Percentiles rank a stretch among this genome's conserved stretches.
These are phyloP conservation scores for Anethum foeniculum DNA, from an alignment of 140 eudicot species.

Conservation along the genomic window DNA sequence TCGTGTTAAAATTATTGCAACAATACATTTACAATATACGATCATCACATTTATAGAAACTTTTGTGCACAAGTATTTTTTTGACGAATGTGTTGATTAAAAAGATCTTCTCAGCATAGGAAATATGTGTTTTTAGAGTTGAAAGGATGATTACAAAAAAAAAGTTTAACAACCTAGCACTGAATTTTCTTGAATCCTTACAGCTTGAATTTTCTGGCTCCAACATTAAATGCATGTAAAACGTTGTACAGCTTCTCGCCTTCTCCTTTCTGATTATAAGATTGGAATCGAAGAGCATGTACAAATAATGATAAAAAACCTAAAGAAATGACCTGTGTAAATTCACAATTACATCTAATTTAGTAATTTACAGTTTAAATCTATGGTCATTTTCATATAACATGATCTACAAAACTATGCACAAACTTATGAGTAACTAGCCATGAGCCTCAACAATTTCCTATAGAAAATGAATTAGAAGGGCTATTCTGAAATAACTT, in stretches of 20 bases:
- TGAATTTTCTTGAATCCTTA: too few species aligned
- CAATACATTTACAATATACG: neutral
- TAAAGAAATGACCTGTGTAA: neutral
- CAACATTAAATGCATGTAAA: too few species aligned
- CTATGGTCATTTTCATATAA: neutral
- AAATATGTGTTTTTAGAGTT: neutral
- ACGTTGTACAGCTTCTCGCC: neutral
- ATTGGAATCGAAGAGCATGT: neutral
- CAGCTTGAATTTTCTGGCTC: too few species aligned
- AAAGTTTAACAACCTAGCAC: neutral
- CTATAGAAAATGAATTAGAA: too few species aligned
- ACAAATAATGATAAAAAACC: neutral
- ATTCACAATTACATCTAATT: neutral
- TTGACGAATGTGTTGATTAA: neutral
- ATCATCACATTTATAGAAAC: neutral
- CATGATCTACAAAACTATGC: neutral
- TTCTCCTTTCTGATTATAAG: neutral
- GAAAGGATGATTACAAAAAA: neutral
- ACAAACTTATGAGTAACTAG: neutral
- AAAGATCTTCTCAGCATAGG: neutral
- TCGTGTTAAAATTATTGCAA: neutral
- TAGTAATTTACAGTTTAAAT: neutral
- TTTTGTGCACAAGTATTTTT: neutral
- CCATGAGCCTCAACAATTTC: neutral
- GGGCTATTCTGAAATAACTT: constrained; percentile 36